Evolutionary conservation across 805 yeast species (phyloP).

Genomic region (Candida nitratophila): DNA sequence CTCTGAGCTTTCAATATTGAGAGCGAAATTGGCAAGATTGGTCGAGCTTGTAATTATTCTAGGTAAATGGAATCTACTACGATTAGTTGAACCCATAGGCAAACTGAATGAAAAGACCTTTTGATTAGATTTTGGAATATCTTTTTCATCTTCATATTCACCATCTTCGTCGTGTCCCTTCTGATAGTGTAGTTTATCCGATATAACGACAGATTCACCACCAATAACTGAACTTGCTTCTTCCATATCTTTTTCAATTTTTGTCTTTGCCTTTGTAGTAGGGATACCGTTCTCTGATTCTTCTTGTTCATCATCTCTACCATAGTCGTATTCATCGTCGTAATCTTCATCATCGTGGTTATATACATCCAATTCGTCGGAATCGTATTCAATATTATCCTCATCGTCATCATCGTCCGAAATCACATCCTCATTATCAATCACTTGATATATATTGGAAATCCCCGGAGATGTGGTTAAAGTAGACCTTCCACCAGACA

Average conservation of each 20-base stretch:
- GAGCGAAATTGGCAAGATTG: neutral
- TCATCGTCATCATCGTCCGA: neutral
- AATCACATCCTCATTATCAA: neutral
- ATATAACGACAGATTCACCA: conserved; percentile 2
- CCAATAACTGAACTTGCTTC: conserved; percentile 14
- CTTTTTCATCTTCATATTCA: neutral
- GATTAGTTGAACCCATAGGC: conserved; percentile 44
- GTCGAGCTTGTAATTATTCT: neutral
- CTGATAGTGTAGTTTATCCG: neutral
- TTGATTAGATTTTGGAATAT: conserved; percentile 9
- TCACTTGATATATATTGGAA: neutral
- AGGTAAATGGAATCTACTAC: neutral
- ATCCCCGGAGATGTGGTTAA: neutral
- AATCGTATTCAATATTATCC: conserved; percentile 1
- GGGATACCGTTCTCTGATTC: neutral
- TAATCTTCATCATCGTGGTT: conserved; percentile 1
- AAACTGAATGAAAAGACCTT: conserved; percentile 50
- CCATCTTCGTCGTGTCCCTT: neutral
- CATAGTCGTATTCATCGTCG: neutral
- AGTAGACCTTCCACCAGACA: too few relatives aligned
- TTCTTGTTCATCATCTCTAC: neutral
- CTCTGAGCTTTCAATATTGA: conserved; percentile 10
- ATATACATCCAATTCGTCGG: neutral
- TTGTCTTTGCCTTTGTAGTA: neutral
- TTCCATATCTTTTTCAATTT: conserved; percentile 3